Conservation (phyloP, 2,329 filamentous ascomycete species). For the Hypomyces perniciosus region DNA sequence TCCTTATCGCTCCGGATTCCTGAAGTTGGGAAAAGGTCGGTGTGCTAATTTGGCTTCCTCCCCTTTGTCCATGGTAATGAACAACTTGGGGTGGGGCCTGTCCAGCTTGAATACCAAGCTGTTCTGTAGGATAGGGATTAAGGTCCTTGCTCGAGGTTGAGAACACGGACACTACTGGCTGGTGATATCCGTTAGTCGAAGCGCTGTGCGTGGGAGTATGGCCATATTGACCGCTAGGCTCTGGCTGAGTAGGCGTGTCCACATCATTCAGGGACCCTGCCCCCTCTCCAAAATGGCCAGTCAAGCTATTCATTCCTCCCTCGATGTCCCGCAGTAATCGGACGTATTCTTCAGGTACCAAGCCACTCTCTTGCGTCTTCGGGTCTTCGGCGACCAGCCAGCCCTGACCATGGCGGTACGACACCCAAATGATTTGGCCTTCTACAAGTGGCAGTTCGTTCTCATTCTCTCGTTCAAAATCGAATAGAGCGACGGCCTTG, state of each 20-base stretch:
- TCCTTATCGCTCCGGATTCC: slow-evolving; percentile 40
- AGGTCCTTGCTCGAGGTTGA: slow-evolving; percentile 66
- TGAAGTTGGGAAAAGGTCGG: slow-evolving; percentile 51
- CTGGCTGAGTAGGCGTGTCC: slow-evolving; percentile 56
- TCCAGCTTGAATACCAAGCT: slow-evolving; percentile 55
- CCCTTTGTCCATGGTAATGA: slow-evolving; percentile 61
- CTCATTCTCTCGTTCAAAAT: slow-evolving; percentile 92
- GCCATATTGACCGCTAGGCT: slow-evolving; percentile 42
- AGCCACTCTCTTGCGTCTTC: slow-evolving; percentile 84
- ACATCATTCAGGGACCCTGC: slow-evolving; percentile 48
- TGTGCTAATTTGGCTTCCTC: slow-evolving; percentile 61
- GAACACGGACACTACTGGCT: slow-evolving; percentile 62
- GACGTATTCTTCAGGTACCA: slow-evolving; percentile 96
- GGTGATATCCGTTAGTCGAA: slow-evolving; percentile 57
- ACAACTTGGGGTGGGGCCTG: slow-evolving; percentile 60
- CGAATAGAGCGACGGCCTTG: slow-evolving; percentile 90
- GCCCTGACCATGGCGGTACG: slow-evolving; percentile 90
- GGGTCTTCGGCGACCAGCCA: slow-evolving; percentile 97
- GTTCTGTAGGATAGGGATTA: slow-evolving; percentile 60
- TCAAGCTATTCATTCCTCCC: slow-evolving; percentile 72
- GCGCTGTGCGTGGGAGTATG: slow-evolving; percentile 42
- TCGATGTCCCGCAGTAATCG: slow-evolving; percentile 88
- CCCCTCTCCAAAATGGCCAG: slow-evolving; percentile 51
- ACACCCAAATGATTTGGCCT: slow-evolving; percentile 94
- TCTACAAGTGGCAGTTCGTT: slow-evolving; percentile 91